Evolutionary conservation across 148 eudicot genomes (phyloP).

Genomic region (Camellia lanceoleosa): DNA sequence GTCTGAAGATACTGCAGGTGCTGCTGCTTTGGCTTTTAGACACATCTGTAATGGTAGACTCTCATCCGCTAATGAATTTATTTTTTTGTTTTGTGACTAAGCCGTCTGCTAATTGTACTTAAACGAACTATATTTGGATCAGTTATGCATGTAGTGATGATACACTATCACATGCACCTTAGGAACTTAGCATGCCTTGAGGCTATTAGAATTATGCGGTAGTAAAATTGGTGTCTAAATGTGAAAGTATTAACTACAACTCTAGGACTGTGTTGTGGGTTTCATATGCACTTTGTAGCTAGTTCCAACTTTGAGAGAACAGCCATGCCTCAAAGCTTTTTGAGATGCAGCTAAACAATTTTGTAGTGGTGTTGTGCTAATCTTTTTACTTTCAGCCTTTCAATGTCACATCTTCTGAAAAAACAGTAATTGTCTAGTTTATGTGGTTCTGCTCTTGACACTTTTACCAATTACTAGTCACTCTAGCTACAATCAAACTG

Average conservation of each 20-base stretch:
- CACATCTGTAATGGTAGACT: slow-evolving; percentile 79
- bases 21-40: slow-evolving; percentile 91
- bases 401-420: not conserved
- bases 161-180: too few species aligned
- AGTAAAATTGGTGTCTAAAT: too few species aligned
- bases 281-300: too few species aligned
- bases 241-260: too few species aligned
- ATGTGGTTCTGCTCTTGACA: not conserved
- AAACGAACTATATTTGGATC: not conserved
- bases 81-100: not conserved
- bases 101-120: not conserved
- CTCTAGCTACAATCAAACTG: not conserved
- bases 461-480: not conserved
- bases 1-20: slow-evolving; percentile 96
- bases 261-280: too few species aligned
- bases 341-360: not conserved
- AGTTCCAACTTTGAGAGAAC: too few species aligned
- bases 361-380: not conserved
- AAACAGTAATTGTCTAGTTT: not conserved
- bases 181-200: too few species aligned
- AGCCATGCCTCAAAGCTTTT: not conserved
- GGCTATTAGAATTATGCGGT: too few species aligned
- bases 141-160: not conserved
- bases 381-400: not conserved
- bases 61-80: not conserved